Percentiles rank a stretch among this genome's conserved stretches.
Conservation (phyloP, 768 basidiomycete genomes). For the Mycena rosella region DNA sequence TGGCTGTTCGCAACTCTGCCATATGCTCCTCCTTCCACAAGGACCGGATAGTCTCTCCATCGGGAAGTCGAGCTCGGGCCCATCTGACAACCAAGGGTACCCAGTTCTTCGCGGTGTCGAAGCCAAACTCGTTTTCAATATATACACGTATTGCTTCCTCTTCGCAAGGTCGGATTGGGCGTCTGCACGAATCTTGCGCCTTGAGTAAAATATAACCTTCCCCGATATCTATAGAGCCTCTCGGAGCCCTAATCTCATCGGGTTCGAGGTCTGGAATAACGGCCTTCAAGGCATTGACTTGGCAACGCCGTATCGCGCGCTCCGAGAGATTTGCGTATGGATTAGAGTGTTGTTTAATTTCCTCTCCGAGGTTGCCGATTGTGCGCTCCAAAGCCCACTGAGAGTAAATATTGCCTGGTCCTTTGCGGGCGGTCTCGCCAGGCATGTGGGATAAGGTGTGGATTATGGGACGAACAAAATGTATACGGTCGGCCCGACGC, state of each 20-base stretch:
- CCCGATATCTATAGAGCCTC: neutral
- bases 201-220: neutral
- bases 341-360: constrained; percentile 40
- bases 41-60: constrained; percentile 37
- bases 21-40: constrained; percentile 28
- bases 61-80: constrained; percentile 36
- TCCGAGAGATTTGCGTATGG: constrained; percentile 44
- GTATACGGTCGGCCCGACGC: constrained; percentile 34
- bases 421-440: constrained; percentile 36
- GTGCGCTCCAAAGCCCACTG: constrained; percentile 48
- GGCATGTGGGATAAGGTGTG: constrained; percentile 45
- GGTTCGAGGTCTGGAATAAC: constrained; percentile 34
- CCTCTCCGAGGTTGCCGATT: constrained; percentile 29
- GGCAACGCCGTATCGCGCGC: constrained; percentile 36
- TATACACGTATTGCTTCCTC: neutral
- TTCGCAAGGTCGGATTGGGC: neutral
- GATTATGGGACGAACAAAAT: constrained; percentile 43
- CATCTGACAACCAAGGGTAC: constrained; percentile 36
- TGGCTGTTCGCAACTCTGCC: neutral
- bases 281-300: constrained; percentile 31
- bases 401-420: constrained; percentile 40
- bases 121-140: neutral
- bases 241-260: neutral
- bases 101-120: neutral
- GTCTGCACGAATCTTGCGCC: neutral